Evolutionary conservation across 176 grass and related monocot species (phyloP), one percentile per base, ranked within the genome.

Genomic region (Pharus latifolius): DNA sequence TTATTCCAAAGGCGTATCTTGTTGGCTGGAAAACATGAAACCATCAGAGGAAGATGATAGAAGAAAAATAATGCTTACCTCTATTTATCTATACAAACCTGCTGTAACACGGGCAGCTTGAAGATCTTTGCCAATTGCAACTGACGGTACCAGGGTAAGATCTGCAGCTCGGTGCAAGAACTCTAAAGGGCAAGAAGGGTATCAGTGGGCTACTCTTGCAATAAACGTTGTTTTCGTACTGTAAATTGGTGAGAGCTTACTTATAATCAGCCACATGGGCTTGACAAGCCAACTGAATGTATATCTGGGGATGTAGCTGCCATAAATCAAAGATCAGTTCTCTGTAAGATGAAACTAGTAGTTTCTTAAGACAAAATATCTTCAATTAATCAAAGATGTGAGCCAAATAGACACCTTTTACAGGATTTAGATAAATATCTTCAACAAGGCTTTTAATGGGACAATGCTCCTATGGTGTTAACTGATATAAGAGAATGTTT

Each of bases 251-350:
- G 54, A 82, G 8, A 59, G 31, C 86, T 84, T 85, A 97, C 93
- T 97, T 82, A 97, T 97, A 49, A 97, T 70, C 56, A 88, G 47
- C 93, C 93, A 97, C 93, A 97, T 97, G 8, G 93, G 93, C 72
- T 91, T 87, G 31, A 97, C 93, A 62, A 97, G 79, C 93, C 93
- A 97, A 75, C 93, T 92, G 83, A 97, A 97, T 38, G 93, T 97
- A 76, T 92, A 96, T 84, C 88, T 92, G 19, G 93, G 93, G 72
- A 96, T 96, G 59, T 96, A 96, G 69, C 93, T 96, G 80, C 3
- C 28, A 66, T 57, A 35, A 57, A 64, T 45, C 54, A 82, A 54
- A 72, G 40, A 71, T 81, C 55, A 74, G 61, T 61, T 33, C 22
- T 5, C 49, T 49, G 17, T 14, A 2, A 14, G 10, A 2, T 10